Evolutionary conservation across 306 rosid genomes (phyloP).

Genomic region (Acacia confusa): DNA sequence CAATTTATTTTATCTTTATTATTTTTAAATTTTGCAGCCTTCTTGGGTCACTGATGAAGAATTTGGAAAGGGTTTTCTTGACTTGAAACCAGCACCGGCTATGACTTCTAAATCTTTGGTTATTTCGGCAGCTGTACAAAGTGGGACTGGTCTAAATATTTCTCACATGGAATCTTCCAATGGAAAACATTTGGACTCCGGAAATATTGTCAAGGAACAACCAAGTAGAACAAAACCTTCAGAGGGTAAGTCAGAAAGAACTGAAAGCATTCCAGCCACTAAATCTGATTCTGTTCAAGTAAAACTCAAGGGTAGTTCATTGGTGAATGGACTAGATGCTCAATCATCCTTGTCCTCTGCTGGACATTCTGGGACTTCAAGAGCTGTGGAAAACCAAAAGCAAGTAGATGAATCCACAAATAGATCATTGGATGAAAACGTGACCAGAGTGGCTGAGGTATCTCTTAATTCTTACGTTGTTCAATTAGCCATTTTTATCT

Average conservation of each 20-base stretch:
- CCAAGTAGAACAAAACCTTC: slow-evolving; percentile 47
- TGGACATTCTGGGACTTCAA: slow-evolving; percentile 63
- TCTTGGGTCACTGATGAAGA: slow-evolving; percentile 97
- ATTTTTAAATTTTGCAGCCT: slow-evolving; percentile 55
- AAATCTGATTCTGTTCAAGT: slow-evolving; percentile 73
- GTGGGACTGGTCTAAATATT: slow-evolving; percentile 49
- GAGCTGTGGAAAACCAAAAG: slow-evolving; percentile 65
- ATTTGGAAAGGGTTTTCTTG: slow-evolving; percentile 91
- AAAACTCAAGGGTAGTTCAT: slow-evolving; percentile 60
- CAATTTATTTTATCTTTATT: background rate
- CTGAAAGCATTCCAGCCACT: slow-evolving; percentile 44
- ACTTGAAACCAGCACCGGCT: slow-evolving; percentile 69
- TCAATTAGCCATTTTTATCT: slow-evolving; percentile 19
- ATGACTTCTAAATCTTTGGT: slow-evolving; percentile 61
- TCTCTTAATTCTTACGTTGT: slow-evolving; percentile 14
- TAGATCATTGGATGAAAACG: slow-evolving; percentile 64
- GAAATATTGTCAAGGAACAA: slow-evolving; percentile 64
- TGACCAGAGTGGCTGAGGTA: slow-evolving; percentile 73
- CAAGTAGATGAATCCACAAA: slow-evolving; percentile 64
- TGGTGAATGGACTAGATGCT: slow-evolving; percentile 67
- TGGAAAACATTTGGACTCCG: slow-evolving; percentile 64
- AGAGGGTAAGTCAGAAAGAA: slow-evolving; percentile 69
- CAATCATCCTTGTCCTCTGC: slow-evolving; percentile 56
- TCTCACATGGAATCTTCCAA: slow-evolving; percentile 65
- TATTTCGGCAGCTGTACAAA: slow-evolving; percentile 50